A percentile compares a stretch with the other conserved stretches of the same genome.
These are phyloP conservation scores for Debaryomyces sp. DNA, from an alignment of 1,139 yeast species.

Conservation along the genomic window DNA sequence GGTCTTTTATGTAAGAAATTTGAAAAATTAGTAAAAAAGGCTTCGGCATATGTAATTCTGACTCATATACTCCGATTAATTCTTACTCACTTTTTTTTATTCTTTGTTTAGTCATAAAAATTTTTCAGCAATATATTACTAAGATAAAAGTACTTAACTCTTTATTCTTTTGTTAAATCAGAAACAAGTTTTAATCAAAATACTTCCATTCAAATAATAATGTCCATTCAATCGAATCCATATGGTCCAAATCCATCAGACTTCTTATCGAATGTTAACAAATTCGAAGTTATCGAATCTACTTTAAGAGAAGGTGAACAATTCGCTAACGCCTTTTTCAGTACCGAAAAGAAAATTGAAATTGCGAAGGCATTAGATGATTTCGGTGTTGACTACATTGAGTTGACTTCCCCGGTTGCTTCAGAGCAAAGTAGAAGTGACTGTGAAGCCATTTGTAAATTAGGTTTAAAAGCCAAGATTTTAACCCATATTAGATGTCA, in stretches of 20 bases:
- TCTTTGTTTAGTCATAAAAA: constrained; percentile 8
- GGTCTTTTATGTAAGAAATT: background rate
- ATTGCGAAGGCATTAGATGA: constrained; percentile 97
- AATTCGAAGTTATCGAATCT: constrained; percentile 91
- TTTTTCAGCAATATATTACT: constrained; percentile 6
- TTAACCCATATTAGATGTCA: constrained; percentile 94
- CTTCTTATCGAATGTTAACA: constrained; percentile 83
- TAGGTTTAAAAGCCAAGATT: constrained; percentile 93
- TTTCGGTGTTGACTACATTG: constrained; percentile 97
- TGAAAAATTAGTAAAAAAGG: background rate
- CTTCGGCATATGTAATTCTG: constrained; percentile 1
- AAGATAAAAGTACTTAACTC: background rate
- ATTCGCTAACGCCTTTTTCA: constrained; percentile 95
- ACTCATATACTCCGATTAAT: constrained; percentile 1
- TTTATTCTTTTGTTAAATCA: background rate
- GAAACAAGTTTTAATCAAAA: background rate
- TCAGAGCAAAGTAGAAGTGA: constrained; percentile 91
- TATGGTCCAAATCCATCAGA: constrained; percentile 97
- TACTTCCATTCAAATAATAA: constrained; percentile 3
- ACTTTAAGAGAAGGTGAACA: constrained; percentile 98
- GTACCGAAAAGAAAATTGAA: constrained; percentile 94
- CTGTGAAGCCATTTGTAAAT: constrained; percentile 97
- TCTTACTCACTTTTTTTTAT: constrained; percentile 3
- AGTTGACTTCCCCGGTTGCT: constrained; percentile 96
- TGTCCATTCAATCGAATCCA: constrained; percentile 54